Evolutionary conservation across 1,139 yeast species (phyloP).

Genomic region (Magnusiomyces fungicola): DNA sequence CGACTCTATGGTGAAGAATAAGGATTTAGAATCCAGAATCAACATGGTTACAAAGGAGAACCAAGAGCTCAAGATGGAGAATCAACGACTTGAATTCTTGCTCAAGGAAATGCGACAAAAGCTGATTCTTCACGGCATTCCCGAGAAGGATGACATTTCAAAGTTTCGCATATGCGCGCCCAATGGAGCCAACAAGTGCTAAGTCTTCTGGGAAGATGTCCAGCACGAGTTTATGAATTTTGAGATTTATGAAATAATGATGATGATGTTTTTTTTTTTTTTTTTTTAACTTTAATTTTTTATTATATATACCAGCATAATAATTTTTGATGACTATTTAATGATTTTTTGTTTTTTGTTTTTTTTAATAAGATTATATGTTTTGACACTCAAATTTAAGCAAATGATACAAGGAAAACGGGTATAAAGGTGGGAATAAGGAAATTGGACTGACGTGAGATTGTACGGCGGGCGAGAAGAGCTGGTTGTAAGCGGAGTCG

Average conservation of each 20-base stretch:
- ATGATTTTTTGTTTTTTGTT: no score
- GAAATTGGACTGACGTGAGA: no score
- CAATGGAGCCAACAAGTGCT: background rate
- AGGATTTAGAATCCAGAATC: constrained; percentile 6
- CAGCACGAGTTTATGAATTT: no score
- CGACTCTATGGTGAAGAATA: constrained; percentile 9
- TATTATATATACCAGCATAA: no score
- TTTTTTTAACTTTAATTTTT: background rate
- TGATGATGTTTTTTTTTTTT: background rate
- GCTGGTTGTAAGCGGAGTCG: no score
- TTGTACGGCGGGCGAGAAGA: no score
- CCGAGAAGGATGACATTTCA: background rate
- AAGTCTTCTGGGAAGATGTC: no score
- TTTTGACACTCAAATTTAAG: no score
- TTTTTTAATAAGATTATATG: no score
- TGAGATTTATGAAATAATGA: background rate
- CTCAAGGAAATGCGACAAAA: constrained; percentile 6
- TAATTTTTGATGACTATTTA: background rate
- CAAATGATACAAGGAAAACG: no score
- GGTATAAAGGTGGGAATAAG: no score
- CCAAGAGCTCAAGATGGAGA: constrained; percentile 5
- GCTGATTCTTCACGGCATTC: background rate
- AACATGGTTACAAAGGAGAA: constrained; percentile 4
- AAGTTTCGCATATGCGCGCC: background rate
- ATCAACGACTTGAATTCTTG: constrained; percentile 6